These are phyloP conservation scores for Daldinia concentrica DNA, from an alignment of 495 filamentous ascomycete genomes.

Conservation along the genomic window DNA sequence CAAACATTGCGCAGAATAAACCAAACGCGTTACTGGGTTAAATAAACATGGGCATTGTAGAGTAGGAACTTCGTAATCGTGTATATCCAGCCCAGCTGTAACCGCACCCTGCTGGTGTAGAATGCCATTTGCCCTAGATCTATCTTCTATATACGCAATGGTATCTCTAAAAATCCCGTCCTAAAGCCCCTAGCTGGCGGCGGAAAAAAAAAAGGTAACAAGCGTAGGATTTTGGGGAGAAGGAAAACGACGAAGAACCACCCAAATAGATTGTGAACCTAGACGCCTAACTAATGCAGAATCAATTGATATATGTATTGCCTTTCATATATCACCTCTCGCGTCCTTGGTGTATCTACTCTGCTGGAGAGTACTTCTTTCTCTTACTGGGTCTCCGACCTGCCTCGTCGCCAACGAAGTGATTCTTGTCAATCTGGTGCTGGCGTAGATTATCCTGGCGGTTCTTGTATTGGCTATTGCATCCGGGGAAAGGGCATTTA, in stretches of 20 bases:
- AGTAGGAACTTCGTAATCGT: background rate
- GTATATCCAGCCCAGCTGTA: constrained; percentile 36
- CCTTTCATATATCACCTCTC: background rate
- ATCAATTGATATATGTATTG: constrained; percentile 14
- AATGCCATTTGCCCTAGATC: constrained; percentile 12
- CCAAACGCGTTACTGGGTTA: too few relatives aligned
- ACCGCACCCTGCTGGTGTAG: constrained; percentile 11
- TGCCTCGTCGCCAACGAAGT: constrained; percentile 54
- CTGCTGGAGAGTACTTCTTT: constrained; percentile 47
- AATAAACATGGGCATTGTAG: background rate
- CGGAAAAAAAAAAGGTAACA: background rate
- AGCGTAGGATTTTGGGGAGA: background rate
- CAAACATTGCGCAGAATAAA: too few relatives aligned
- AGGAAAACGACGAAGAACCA: constrained; percentile 12
- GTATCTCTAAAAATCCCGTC: constrained; percentile 30
- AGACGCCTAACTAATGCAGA: constrained; percentile 38
- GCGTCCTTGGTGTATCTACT: constrained; percentile 4
- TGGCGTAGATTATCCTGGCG: constrained; percentile 60
- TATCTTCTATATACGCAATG: constrained; percentile 33
- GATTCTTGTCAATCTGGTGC: constrained; percentile 61
- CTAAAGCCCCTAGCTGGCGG: constrained; percentile 20
- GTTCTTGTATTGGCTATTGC: constrained; percentile 60
- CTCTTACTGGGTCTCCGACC: constrained; percentile 54
- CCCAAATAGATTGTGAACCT: constrained; percentile 11
- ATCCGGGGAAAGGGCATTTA: constrained; percentile 58